Conservation (phyloP, 345 rosid genomes). For the Excoecaria agallocha region DNA sequence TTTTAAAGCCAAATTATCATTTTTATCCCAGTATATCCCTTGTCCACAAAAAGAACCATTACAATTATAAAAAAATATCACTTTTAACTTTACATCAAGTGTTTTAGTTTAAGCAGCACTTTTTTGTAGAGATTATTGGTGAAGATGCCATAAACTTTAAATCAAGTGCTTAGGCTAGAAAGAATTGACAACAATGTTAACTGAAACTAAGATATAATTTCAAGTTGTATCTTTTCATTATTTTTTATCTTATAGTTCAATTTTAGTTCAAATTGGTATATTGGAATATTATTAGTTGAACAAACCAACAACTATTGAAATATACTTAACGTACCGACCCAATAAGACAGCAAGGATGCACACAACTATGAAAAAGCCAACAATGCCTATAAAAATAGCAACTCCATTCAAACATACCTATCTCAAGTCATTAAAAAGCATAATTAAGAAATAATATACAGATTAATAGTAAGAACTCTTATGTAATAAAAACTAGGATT, state of each 20-base stretch:
- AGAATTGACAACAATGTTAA: not conserved
- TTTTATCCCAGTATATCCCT: not conserved
- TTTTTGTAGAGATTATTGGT: not conserved
- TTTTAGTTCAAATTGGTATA: slow-evolving; percentile 1
- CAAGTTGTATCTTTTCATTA: not conserved
- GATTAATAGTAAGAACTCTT: not conserved
- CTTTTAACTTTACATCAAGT: not conserved
- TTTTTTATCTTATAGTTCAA: not conserved
- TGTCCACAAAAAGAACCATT: not conserved
- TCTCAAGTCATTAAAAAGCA: slow-evolving; percentile 17
- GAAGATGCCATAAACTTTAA: not conserved
- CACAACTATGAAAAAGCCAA: slow-evolving; percentile 89
- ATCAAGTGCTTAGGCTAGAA: no score
- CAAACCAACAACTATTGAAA: slow-evolving; percentile 15
- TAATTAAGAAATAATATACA: slow-evolving; percentile 16
- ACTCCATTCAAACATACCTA: slow-evolving; percentile 98
- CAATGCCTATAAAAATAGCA: slow-evolving; percentile 92
- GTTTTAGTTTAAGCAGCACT: no score
- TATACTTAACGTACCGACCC: slow-evolving; percentile 49
- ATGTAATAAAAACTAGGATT: slow-evolving; percentile 15
- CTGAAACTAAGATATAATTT: not conserved
- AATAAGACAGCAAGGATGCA: slow-evolving; percentile 74
- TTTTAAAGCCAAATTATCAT: not conserved
- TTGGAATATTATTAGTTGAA: slow-evolving; percentile 9
- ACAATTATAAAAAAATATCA: not conserved